These are phyloP conservation scores for Tuber microsphaerosporum DNA, from an alignment of 495 filamentous ascomycete species.

Conservation along the genomic window DNA sequence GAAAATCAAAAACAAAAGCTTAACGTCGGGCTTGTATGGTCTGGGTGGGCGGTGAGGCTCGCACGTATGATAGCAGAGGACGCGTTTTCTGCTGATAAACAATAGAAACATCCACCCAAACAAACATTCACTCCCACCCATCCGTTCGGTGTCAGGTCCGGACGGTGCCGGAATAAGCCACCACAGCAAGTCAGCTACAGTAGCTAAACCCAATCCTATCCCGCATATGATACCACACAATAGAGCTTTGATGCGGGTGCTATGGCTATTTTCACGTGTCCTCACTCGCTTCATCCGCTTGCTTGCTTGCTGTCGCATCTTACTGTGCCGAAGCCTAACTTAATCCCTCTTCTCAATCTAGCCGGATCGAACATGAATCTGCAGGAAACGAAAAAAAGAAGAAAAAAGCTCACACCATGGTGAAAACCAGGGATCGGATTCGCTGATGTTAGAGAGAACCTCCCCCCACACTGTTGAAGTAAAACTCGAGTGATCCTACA, in stretches of 20 bases:
- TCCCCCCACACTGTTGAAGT: background rate
- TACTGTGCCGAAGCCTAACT: too few relatives aligned
- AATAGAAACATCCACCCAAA: background rate
- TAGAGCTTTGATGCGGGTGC: too few relatives aligned
- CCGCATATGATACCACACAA: background rate
- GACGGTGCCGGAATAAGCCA: background rate
- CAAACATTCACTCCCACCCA: background rate
- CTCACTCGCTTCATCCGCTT: background rate
- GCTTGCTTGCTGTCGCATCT: background rate
- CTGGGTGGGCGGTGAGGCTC: background rate
- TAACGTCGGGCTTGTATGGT: background rate
- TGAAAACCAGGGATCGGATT: background rate
- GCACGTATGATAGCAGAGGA: background rate
- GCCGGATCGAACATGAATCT: too few relatives aligned
- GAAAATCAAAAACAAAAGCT: background rate
- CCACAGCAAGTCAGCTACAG: background rate
- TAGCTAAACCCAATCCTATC: too few relatives aligned
- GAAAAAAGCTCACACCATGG: background rate
- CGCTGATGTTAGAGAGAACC: background rate
- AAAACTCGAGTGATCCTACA: background rate
- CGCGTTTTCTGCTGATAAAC: background rate
- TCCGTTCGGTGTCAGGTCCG: background rate
- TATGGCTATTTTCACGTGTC: background rate
- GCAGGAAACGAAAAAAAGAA: background rate
- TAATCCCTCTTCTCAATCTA: too few relatives aligned